Base-by-base conservation (phyloP, 345 rosid genomes). In the Carallia pectinifolia region DNA sequence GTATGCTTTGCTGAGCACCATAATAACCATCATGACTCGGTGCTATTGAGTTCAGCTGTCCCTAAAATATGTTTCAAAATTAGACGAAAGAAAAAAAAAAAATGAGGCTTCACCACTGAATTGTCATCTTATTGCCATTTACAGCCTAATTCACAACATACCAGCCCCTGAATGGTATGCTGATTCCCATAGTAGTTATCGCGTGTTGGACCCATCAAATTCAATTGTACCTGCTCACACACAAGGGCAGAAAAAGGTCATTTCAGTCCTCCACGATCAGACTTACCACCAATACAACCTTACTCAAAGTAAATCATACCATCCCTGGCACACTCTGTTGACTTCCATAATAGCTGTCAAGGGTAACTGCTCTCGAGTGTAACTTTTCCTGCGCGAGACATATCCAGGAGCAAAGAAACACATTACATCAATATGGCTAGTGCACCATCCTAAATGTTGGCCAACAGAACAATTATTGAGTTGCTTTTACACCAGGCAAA, bases 161-260 rank as follows among this genome's bases (percentile, higher is more conserved):
- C 88, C 88, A 85, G 80, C 64, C 88, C 88, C 76, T 82, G 89
- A 13, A 85, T 79, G 3, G 81, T 66, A 71, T 84, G 88, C 65
- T 72, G 91, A 77, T 77, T 85, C 67, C 76, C 87, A 63, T 70
- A 85, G 75, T 80, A 87, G 58, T 62, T 75, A 75, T 88, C 84
- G 0, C 85, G 88, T 55, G 91, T 84, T 50, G 77, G 87, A 30
- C 79, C 89, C 89, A 87, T 85, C 74, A 87, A 69, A 80, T 87
- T 87, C 29, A 87, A 78, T 64, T 82, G 91, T 62, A 87, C 91
- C 89, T 87, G 76, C 62, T 8, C 17, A 18, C 13, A 56, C 27
- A 68, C 23, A 67, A 59, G 34, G 40, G 53, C 27, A 54, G 5
- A 44, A 52, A 48, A 39, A 54, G 62, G 66, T 36, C 18, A 61